Evolutionary conservation across 805 yeast species (phyloP).

Genomic region (Babjeviella inositovora): DNA sequence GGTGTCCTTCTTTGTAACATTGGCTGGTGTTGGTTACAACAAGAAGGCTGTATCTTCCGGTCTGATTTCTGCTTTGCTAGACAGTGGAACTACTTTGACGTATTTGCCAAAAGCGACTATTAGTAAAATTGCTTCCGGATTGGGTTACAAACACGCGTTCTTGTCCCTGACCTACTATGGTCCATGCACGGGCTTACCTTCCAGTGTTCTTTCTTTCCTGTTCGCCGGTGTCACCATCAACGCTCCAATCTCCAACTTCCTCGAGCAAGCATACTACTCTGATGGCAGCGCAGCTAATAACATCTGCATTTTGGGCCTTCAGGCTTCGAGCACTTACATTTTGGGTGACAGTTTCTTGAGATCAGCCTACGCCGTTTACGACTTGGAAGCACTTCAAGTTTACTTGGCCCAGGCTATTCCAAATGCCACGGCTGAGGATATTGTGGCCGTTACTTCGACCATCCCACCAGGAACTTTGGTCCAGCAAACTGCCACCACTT

Average conservation of each 20-base stretch:
- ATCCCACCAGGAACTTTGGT: too few species aligned
- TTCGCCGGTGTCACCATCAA: conserved; percentile 43
- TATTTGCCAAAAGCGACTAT: conserved; percentile 6
- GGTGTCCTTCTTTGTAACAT: conserved; percentile 29
- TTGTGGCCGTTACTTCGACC: conserved; percentile 23
- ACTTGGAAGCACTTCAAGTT: conserved; percentile 24
- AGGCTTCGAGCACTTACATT: conserved; percentile 13
- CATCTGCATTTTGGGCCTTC: conserved; percentile 28
- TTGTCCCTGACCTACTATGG: too few species aligned
- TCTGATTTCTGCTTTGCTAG: too few species aligned
- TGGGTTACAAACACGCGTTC: too few species aligned
- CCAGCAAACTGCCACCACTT: too few species aligned
- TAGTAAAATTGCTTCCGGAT: too few species aligned
- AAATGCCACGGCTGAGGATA: conserved; percentile 13
- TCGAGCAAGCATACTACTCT: conserved; percentile 5
- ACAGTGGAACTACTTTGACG: conserved; percentile 14
- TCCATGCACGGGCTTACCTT: too few species aligned
- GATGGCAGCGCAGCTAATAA: conserved; percentile 7
- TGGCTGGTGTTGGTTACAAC: conserved; percentile 18
- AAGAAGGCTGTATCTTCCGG: conserved; percentile 3
- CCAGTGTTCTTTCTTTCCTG: conserved; percentile 27
- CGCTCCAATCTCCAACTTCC: conserved; percentile 25
- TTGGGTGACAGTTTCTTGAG: conserved; percentile 40
- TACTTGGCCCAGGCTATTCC: conserved; percentile 27
- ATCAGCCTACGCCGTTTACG: conserved; percentile 36